These are phyloP conservation scores for Rosa persica DNA, from an alignment of 306 rosid species.

Conservation along the genomic window DNA sequence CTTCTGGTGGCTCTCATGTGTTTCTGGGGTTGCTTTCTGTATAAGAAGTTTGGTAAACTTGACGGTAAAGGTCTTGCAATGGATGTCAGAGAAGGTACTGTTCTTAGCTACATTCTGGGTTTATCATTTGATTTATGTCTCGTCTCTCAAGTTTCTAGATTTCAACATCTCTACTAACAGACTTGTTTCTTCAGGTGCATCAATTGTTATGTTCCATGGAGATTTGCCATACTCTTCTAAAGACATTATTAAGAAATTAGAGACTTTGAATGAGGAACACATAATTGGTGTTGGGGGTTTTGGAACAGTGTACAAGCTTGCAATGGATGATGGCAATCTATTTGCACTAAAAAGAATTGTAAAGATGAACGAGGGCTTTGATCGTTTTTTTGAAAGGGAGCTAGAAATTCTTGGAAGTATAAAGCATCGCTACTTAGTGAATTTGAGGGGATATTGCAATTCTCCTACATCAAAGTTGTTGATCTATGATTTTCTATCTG, in stretches of 20 bases:
- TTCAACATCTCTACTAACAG: conserved; percentile 25
- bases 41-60: conserved; percentile 83
- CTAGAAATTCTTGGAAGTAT: conserved; percentile 98
- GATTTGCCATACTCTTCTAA: conserved; percentile 97
- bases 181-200: conserved; percentile 67
- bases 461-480: conserved; percentile 94
- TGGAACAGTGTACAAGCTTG: conserved; percentile 93
- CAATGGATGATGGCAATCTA: conserved; percentile 94
- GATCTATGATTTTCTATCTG: conserved; percentile 87
- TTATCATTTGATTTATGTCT: conserved; percentile 7
- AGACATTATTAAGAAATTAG: conserved; percentile 93
- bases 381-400: conserved; percentile 96
- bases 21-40: conserved; percentile 99
- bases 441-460: conserved; percentile 95
- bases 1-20: conserved; percentile 99
- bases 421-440: conserved; percentile 94
- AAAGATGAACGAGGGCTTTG: conserved; percentile 91
- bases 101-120: conserved; percentile 29
- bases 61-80: conserved; percentile 64
- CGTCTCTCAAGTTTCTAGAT: conserved; percentile 22
- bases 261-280: conserved; percentile 86
- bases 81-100: conserved; percentile 87
- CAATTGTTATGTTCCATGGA: conserved; percentile 96
- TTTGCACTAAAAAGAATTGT: conserved; percentile 94
- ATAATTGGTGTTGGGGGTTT: conserved; percentile 94